A percentile compares a stretch with the other conserved stretches of the same genome.
Evolutionary conservation across 225 moss, liverwort and hornwort species (phyloP).

Genomic region (Pleurozium schreberi): DNA sequence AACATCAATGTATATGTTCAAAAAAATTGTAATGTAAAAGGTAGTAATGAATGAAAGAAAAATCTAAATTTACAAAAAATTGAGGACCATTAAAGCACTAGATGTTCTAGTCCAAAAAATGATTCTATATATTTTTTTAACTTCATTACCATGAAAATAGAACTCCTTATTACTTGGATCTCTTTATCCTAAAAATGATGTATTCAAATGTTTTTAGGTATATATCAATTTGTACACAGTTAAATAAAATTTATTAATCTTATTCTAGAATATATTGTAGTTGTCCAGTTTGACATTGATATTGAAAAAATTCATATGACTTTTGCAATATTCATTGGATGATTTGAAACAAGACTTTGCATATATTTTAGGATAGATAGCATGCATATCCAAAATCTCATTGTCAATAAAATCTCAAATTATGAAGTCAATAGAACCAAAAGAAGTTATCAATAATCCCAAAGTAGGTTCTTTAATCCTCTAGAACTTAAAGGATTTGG

Average conservation of each 20-base stretch:
- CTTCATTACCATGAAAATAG: background rate
- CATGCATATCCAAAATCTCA: fast-evolving
- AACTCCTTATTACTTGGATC: fast-evolving
- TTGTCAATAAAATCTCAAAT: background rate
- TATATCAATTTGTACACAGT: fast-evolving
- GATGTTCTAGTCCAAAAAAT: background rate
- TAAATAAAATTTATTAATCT: background rate
- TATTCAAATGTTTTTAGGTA: background rate
- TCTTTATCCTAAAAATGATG: fast-evolving
- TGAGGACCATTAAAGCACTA: too few species aligned
- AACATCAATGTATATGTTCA: background rate
- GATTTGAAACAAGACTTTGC: background rate
- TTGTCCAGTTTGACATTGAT: background rate
- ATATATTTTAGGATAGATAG: background rate
- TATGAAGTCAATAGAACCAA: background rate
- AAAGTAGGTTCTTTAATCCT: background rate
- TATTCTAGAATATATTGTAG: background rate
- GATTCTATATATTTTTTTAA: background rate
- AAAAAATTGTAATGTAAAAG: background rate
- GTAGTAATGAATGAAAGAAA: background rate
- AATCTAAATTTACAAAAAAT: too few species aligned
- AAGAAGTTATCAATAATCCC: fast-evolving
- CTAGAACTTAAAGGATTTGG: background rate
- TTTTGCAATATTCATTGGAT: background rate
- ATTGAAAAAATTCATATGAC: background rate